Conservation (phyloP, 169 alveolate genomes). For the Cryptosporidium ubiquitum region DNA sequence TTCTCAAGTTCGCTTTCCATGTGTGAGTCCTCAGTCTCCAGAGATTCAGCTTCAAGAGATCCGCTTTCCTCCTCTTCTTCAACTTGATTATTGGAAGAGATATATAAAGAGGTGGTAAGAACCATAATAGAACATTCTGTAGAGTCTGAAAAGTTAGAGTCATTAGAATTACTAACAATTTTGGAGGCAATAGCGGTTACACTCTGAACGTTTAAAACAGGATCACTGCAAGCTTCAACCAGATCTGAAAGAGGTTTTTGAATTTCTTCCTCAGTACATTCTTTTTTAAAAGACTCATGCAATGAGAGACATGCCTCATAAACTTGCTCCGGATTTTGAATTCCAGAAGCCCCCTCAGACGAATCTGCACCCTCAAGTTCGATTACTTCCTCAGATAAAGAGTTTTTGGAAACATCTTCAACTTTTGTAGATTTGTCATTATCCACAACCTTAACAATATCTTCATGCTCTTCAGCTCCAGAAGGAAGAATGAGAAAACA, state of each 20-base stretch:
- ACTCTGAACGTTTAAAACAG: neutral
- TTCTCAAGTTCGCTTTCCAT: constrained; percentile 13
- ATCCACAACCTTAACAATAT: constrained; percentile 1
- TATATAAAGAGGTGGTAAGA: constrained; percentile 1
- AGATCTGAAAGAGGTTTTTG: neutral
- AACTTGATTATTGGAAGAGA: neutral
- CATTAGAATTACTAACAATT: neutral
- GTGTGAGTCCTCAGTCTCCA: constrained; percentile 15
- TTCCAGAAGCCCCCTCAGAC: neutral
- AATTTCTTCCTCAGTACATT: neutral
- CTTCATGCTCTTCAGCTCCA: neutral
- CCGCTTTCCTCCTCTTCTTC: neutral
- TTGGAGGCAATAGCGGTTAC: neutral
- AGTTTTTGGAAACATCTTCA: too few relatives aligned
- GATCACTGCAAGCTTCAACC: constrained; percentile 3
- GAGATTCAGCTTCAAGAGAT: constrained; percentile 49
- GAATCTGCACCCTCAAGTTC: constrained; percentile 21
- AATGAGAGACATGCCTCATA: constrained; percentile 44
- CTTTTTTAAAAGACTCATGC: constrained; percentile 36
- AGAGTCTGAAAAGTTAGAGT: neutral
- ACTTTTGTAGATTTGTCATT: neutral
- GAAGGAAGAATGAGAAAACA: neutral
- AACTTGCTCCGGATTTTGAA: constrained; percentile 19
- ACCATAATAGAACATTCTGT: constrained; percentile 43
- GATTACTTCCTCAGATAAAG: neutral